These are phyloP conservation scores for Salix caprea DNA, from an alignment of 345 rosid species.

Conservation along the genomic window DNA sequence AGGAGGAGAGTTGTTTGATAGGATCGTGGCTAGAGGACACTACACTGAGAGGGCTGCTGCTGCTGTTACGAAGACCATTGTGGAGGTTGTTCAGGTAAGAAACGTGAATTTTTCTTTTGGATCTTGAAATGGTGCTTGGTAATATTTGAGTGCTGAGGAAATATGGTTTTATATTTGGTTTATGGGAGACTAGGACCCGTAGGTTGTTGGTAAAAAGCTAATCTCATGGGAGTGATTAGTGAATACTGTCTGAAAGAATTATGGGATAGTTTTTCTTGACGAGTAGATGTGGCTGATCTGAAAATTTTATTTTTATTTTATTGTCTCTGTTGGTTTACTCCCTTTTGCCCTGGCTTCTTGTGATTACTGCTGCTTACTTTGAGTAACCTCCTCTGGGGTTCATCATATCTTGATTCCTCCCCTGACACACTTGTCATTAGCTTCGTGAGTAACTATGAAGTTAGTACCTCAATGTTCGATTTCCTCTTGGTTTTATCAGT, in stretches of 20 bases:
- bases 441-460: background rate
- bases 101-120: background rate
- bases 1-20: slow-evolving; percentile 32
- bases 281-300: background rate
- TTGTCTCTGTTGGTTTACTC: background rate
- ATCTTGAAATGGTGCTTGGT: background rate
- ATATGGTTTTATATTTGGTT: background rate
- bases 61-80: slow-evolving; percentile 31
- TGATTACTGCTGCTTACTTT: background rate
- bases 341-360: background rate
- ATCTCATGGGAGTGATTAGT: background rate
- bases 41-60: slow-evolving; percentile 40
- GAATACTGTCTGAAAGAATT: background rate
- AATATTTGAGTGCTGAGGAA: background rate
- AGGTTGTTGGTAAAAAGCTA: background rate
- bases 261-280: slow-evolving; percentile 1
- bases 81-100: slow-evolving; percentile 36
- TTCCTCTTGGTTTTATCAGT: background rate
- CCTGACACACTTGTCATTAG: background rate
- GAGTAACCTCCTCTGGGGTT: background rate
- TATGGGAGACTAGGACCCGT: background rate
- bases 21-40: slow-evolving; percentile 36
- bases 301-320: background rate
- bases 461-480: background rate
- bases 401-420: background rate